Conservation (phyloP, 306 rosid genomes). For the Dalbergia cultrata region DNA sequence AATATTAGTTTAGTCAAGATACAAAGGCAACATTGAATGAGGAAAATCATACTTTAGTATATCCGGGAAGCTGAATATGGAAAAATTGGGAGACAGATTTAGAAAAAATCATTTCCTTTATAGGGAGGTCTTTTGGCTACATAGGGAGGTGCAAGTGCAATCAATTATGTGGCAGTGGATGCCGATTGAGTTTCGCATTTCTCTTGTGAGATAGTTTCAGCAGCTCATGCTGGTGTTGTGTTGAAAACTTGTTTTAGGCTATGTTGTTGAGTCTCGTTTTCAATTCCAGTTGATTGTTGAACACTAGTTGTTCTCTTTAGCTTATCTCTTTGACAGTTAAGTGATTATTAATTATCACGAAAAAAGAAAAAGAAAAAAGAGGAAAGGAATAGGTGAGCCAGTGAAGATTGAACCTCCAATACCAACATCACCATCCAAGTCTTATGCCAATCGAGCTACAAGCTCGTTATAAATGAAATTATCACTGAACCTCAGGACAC, state of each 20-base stretch:
- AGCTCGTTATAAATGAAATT: neutral
- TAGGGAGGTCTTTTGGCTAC: neutral
- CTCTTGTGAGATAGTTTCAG: no score
- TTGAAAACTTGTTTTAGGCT: no score
- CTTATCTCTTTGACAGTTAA: no score
- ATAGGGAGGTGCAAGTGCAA: neutral
- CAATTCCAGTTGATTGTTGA: no score
- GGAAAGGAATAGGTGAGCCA: neutral
- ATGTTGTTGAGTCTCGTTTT: no score
- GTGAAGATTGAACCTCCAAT: neutral
- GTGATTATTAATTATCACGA: no score
- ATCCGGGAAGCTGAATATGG: neutral
- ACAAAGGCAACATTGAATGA: neutral
- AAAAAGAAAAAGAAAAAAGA: no score
- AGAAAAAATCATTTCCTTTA: no score
- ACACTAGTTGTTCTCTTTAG: no score
- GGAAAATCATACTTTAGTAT: neutral
- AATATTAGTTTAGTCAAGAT: neutral
- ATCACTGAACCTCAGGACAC: neutral
- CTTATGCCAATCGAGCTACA: neutral
- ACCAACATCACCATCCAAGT: neutral
- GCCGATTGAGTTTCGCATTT: no score
- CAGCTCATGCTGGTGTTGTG: no score
- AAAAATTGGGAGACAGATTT: neutral
- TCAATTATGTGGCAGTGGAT: no score